phyloP scores from a whole-genome alignment of 1,284 basidiomycete species.

The Termitomyces sp. region DNA sequence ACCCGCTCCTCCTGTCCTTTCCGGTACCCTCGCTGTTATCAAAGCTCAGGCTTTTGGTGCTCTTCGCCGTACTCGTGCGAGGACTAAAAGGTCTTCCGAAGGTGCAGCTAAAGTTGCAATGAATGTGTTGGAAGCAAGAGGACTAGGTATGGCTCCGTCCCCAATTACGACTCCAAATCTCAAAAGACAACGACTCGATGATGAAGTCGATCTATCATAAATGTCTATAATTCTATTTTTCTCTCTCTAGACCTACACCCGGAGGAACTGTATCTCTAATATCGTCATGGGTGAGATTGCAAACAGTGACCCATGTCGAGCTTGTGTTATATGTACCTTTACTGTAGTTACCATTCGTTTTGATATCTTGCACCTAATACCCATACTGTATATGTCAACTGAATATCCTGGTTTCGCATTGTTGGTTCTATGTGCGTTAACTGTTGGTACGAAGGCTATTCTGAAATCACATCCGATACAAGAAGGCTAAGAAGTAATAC shows the following conservation, averaged over 20 bases:
- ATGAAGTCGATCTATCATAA: constrained; percentile 47
- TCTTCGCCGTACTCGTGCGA: constrained; percentile 67
- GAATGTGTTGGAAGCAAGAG: constrained; percentile 71
- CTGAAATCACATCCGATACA: neutral
- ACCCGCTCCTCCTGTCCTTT: constrained; percentile 58
- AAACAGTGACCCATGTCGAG: constrained; percentile 25
- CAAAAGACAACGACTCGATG: constrained; percentile 51
- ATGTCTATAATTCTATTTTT: constrained; percentile 27
- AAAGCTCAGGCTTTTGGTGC: constrained; percentile 84
- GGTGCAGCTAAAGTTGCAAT: constrained; percentile 71
- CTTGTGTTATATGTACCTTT: constrained; percentile 22
- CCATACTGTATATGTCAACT: constrained; percentile 19
- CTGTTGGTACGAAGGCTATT: neutral
- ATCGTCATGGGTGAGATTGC: constrained; percentile 20
- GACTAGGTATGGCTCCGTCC: constrained; percentile 54
- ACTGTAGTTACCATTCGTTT: constrained; percentile 19
- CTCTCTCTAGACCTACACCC: constrained; percentile 17
- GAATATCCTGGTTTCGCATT: constrained; percentile 3
- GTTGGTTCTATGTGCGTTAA: constrained; percentile 1
- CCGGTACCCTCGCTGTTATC: constrained; percentile 78
- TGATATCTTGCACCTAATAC: constrained; percentile 22
- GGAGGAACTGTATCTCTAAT: constrained; percentile 32
- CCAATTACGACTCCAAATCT: constrained; percentile 39
- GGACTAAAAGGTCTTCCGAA: constrained; percentile 67
- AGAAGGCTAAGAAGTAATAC: neutral